Evolutionary conservation across 495 filamentous ascomycete species (phyloP), one percentile per base, ranked within the genome.

Genomic region (Xylaria castorea): DNA sequence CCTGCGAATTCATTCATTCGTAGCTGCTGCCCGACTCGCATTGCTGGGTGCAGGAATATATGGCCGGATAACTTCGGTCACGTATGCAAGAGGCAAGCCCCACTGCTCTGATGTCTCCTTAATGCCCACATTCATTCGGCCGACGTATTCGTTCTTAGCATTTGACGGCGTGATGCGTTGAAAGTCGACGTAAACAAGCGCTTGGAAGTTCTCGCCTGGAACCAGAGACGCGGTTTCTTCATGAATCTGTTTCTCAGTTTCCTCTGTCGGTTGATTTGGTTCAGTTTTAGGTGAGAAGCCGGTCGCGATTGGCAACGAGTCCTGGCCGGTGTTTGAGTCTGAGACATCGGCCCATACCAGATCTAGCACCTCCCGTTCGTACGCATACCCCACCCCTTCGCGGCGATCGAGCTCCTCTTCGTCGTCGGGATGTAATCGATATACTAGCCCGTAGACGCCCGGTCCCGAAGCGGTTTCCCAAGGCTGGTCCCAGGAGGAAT

Each of bases 381-480:
- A 83, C 1, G 81, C 82, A 48, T 66, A 73, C 0, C 80, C 81
- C 2, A 83, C 84, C 1, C 80, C 79, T 58, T 83, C 82, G 71
- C 74, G 79, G 6, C 55, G 7, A 68, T 85, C 83, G 5, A 85
- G 73, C 20, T 7, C 55, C 0, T 50, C 62, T 60, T 83, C 80
- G 73, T 85, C 83, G 4, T 61, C 22, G 0, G 74, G 66, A 32
- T 76, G 74, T 8, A 86, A 71, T 27, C 70, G 74, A 61, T 84
- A 86, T 5, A 85, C 58, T 3, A 85, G 53, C 27, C 84, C 84
- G 74, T 83, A 85, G 32, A 85, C 82, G 12, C 74, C 75, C 6
- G 51, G n/a, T 38, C 38, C 58, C 8, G 20, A 7, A 11, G 14
- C 12, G 16, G 6, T 22, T n/a, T 61, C 8, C 3, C 11, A 20